Base-by-base conservation (phyloP, 2,329 filamentous ascomycete genomes). In the Keithomyces neogunnii region DNA sequence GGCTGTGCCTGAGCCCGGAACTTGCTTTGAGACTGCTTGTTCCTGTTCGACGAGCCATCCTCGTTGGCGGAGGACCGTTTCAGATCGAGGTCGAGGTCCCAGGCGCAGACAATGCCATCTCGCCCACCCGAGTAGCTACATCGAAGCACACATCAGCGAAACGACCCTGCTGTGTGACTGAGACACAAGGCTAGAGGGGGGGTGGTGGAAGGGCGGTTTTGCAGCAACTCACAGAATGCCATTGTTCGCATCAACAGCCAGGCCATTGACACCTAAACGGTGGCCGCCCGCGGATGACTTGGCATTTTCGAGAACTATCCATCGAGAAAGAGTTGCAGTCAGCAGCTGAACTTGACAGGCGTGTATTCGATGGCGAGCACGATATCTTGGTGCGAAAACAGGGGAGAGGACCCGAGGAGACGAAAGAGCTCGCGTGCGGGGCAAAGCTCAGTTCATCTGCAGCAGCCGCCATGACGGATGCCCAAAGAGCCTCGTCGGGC, bases 71-170 rank as follows among this genome's bases (percentile, higher is more conserved):
- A 57, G 51, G 54, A 57, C 51, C 58, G 58, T 47, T 72, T 72
- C 56, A 88, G 74, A 65, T 89, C 79, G 63, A 88, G 81, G 62
- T 89, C 81, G 49, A 96, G 74, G 68, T 97, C 85, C 93, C 93
- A 99, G 55, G 92, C 89, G 72, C 93, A 99, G 59, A 99, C 86
- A 48, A 93, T 87, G 60, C 93, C 93, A 70, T 99, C 93, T 65
- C 93, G 86, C 54, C 93, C 93, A 58, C 89, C 93, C 45, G 93
- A 96, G 72, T 97, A 99, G 62, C 91, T 96, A 55, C 7, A 42
- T 30, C 7, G 13, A 30, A 28, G 28, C 28, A 26, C n/a, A 2
- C 9, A 28, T 44, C 28, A 44, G 40, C 30, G 40, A 30, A 29
- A 28, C n/a, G 7, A 26, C 19, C 19, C n/a, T 26, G 19, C 9